Conservation (phyloP, 1,284 basidiomycete species). For the Irpex rosettiformis region DNA sequence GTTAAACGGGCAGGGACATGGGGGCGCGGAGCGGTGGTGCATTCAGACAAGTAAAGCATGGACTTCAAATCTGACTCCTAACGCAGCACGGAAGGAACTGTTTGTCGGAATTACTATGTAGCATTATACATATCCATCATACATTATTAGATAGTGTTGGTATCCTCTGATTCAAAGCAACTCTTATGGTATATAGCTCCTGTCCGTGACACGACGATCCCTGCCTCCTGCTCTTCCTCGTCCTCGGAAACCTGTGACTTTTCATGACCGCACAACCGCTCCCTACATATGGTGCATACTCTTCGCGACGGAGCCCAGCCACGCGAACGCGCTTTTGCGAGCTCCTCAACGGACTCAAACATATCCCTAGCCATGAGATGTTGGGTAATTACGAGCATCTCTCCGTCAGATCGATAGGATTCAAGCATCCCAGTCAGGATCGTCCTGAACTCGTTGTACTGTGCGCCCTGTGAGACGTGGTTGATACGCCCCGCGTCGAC, state of each 20-base stretch:
- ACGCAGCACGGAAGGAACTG: neutral
- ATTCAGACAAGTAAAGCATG: neutral
- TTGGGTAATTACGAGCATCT: constrained; percentile 87
- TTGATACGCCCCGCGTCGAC: constrained; percentile 62
- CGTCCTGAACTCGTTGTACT: constrained; percentile 88
- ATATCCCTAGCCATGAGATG: constrained; percentile 82
- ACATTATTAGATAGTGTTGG: constrained; percentile 26
- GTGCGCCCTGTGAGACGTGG: constrained; percentile 49
- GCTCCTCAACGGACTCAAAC: constrained; percentile 66
- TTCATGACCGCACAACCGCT: constrained; percentile 19
- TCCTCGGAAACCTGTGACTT: constrained; percentile 15
- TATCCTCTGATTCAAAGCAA: constrained; percentile 38
- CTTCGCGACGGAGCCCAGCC: constrained; percentile 28
- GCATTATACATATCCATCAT: constrained; percentile 22
- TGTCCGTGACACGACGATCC: constrained; percentile 54
- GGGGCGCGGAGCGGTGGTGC: constrained; percentile 14
- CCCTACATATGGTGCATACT: constrained; percentile 22
- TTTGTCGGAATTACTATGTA: neutral
- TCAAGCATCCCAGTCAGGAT: constrained; percentile 94
- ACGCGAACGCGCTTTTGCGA: constrained; percentile 25
- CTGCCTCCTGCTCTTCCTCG: constrained; percentile 15
- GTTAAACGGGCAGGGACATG: constrained; percentile 38
- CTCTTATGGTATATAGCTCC: constrained; percentile 56
- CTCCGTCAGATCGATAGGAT: constrained; percentile 88
- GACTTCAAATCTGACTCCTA: neutral